Conservation (phyloP, 192 early-diverging fungal genomes). For the Powellomyces hirtus region DNA sequence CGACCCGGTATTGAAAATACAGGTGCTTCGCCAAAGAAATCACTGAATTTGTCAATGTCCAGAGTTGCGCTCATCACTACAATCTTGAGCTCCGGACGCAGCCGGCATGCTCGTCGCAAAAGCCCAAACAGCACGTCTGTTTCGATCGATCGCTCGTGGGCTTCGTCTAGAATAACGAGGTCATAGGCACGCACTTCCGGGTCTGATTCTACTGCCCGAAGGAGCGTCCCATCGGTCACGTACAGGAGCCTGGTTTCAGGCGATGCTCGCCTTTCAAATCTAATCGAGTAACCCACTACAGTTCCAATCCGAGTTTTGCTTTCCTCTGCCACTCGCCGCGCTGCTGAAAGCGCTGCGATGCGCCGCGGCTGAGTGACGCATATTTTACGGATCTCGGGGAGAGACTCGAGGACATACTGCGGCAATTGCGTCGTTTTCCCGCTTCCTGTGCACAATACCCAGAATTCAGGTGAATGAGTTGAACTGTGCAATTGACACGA, state of each 20-base stretch:
- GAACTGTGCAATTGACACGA: no score
- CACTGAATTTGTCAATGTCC: conserved; percentile 77
- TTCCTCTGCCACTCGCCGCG: conserved; percentile 51
- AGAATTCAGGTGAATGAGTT: not conserved
- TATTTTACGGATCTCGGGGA: conserved; percentile 34
- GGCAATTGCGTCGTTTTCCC: conserved; percentile 90
- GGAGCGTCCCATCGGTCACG: conserved; percentile 58
- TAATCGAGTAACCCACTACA: conserved; percentile 50
- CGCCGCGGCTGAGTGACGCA: conserved; percentile 81
- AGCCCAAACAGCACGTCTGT: conserved; percentile 57
- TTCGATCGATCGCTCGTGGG: conserved; percentile 60
- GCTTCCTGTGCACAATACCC: conserved; percentile 47
- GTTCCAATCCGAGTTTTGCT: conserved; percentile 28
- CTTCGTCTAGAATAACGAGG: conserved; percentile 54
- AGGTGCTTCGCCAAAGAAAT: conserved; percentile 77
- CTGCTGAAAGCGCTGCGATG: conserved; percentile 77
- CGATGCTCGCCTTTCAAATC: conserved; percentile 46
- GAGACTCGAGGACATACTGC: conserved; percentile 66
- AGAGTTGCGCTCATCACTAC: conserved; percentile 81
- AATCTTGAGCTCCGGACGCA: conserved; percentile 44
- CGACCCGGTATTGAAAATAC: conserved; percentile 72
- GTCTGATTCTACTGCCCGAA: conserved; percentile 35
- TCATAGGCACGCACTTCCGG: conserved; percentile 34
- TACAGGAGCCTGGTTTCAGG: conserved; percentile 40
- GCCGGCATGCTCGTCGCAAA: conserved; percentile 29